phyloP scores from a whole-genome alignment of 305 asterid genomes.

The Striga hermonthica region DNA sequence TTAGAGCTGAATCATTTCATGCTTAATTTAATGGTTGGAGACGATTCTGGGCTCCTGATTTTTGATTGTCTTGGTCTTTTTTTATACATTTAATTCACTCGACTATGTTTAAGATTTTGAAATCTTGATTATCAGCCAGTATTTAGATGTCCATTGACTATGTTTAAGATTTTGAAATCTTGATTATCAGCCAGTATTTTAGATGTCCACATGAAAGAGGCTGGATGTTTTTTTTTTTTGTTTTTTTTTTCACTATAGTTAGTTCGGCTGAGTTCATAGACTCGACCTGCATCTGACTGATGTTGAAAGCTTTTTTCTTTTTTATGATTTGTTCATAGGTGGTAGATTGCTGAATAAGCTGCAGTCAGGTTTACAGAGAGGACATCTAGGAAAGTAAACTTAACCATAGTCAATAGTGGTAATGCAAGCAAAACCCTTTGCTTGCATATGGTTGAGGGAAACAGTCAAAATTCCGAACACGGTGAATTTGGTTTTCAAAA shows the following conservation, averaged over 20 bases:
- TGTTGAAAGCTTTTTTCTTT: conserved; percentile 9
- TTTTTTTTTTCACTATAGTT: conserved; percentile 11
- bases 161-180: conserved; percentile 30
- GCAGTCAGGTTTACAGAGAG: conserved; percentile 14
- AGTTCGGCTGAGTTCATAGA: conserved; percentile 23
- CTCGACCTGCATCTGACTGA: neutral
- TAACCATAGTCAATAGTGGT: conserved; percentile 25
- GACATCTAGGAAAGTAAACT: conserved; percentile 26
- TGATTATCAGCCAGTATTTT: conserved; percentile 20
- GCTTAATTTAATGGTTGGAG: conserved; percentile 29
- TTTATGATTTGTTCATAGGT: conserved; percentile 31
- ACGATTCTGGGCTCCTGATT: conserved; percentile 12
- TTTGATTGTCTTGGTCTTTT: conserved; percentile 20
- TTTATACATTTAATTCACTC: neutral
- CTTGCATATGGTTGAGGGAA: conserved; percentile 33
- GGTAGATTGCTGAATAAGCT: conserved; percentile 26
- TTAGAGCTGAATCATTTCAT: conserved; percentile 21
- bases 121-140: too few species aligned
- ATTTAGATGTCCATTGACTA: neutral
- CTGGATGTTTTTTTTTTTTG: conserved; percentile 14
- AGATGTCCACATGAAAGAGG: conserved; percentile 30
- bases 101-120: too few species aligned
- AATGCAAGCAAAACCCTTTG: conserved; percentile 29
- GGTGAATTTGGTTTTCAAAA: conserved; percentile 25
- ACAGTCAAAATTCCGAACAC: conserved; percentile 22